A percentile compares a stretch with the other conserved stretches of the same genome.
phyloP scores from a whole-genome alignment of 2,329 filamentous ascomycete genomes.

The Hymenoscyphus albidus region DNA sequence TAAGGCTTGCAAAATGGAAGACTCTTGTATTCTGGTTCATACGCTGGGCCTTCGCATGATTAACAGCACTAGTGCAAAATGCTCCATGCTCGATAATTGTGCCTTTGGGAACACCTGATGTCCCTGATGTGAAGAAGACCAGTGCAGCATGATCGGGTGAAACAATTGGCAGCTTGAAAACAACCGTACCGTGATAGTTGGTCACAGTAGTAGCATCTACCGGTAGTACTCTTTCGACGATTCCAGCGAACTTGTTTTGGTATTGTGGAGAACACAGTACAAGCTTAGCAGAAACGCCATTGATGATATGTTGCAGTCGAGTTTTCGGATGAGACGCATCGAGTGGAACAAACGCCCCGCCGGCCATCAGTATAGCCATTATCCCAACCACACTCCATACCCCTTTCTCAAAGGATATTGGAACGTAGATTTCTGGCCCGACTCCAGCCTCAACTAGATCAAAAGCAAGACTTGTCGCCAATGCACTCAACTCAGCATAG shows the following conservation, averaged over 20 bases:
- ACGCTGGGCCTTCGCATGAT: slow-evolving; percentile 9
- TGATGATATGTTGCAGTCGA: slow-evolving; percentile 20
- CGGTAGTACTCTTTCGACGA: slow-evolving; percentile 4
- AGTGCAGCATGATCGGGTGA: slow-evolving; percentile 34
- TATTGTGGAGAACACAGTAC: slow-evolving; percentile 14
- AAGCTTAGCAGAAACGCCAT: slow-evolving; percentile 7
- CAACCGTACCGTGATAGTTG: not conserved
- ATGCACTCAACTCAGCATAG: slow-evolving; percentile 21
- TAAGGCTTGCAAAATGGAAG: slow-evolving; percentile 24
- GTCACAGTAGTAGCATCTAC: not conserved
- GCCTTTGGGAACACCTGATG: slow-evolving; percentile 28
- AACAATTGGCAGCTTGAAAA: not conserved
- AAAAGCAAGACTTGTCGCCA: slow-evolving; percentile 19
- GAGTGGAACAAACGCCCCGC: slow-evolving; percentile 30
- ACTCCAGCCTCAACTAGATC: slow-evolving; percentile 20
- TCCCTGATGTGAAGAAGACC: slow-evolving; percentile 25
- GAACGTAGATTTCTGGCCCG: slow-evolving; percentile 18
- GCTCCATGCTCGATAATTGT: slow-evolving; percentile 19
- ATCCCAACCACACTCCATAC: slow-evolving; percentile 26
- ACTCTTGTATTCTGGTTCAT: slow-evolving; percentile 11
- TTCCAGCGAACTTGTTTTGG: slow-evolving; percentile 3
- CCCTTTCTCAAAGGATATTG: slow-evolving; percentile 30
- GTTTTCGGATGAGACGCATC: slow-evolving; percentile 30
- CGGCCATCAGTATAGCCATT: slow-evolving; percentile 26
- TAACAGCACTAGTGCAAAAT: slow-evolving; percentile 12